Evolutionary conservation across 2,329 filamentous ascomycete species (phyloP).

Genomic region (Volutella citrinella): DNA sequence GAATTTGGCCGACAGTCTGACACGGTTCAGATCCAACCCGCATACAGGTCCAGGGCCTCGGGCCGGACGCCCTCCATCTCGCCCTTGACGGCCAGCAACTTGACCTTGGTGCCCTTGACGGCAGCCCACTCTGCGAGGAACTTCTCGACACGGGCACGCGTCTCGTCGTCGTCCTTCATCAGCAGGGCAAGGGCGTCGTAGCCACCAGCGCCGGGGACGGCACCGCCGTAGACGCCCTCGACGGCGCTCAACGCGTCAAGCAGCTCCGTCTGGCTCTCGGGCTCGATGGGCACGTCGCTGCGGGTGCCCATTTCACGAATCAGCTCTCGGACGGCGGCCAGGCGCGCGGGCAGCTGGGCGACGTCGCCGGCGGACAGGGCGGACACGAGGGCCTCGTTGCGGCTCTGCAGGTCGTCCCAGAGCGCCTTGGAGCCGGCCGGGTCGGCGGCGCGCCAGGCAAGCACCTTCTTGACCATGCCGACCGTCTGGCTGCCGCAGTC

Average conservation of each 20-base stretch:
- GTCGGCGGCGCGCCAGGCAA: conserved; percentile 73
- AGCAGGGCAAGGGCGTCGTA: conserved; percentile 86
- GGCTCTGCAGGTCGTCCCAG: conserved; percentile 71
- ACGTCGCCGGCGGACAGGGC: conserved; percentile 54
- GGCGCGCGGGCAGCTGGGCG: conserved; percentile 42
- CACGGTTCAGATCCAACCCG: conserved; percentile 46
- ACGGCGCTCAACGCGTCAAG: conserved; percentile 72
- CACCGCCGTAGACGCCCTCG: conserved; percentile 81
- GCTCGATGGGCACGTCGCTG: conserved; percentile 85
- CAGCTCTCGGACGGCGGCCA: conserved; percentile 53
- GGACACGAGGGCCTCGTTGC: conserved; percentile 68
- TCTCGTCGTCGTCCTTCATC: conserved; percentile 68
- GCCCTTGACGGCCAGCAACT: conserved; percentile 66
- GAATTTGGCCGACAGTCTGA: too few species aligned
- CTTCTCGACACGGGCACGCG: conserved; percentile 55
- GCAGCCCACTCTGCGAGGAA: conserved; percentile 65
- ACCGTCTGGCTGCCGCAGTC: conserved; percentile 92
- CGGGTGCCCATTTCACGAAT: conserved; percentile 74
- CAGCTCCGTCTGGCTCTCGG: conserved; percentile 76
- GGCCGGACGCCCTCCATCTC: conserved; percentile 65
- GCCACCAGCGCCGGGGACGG: conserved; percentile 91
- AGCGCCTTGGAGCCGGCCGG: conserved; percentile 62
- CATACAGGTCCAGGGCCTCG: conserved; percentile 44
- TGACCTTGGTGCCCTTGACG: conserved; percentile 60
- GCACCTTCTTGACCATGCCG: conserved; percentile 89